Evolutionary conservation across 2,329 filamentous ascomycete genomes (phyloP).

Genomic region (Alternaria sp.): DNA sequence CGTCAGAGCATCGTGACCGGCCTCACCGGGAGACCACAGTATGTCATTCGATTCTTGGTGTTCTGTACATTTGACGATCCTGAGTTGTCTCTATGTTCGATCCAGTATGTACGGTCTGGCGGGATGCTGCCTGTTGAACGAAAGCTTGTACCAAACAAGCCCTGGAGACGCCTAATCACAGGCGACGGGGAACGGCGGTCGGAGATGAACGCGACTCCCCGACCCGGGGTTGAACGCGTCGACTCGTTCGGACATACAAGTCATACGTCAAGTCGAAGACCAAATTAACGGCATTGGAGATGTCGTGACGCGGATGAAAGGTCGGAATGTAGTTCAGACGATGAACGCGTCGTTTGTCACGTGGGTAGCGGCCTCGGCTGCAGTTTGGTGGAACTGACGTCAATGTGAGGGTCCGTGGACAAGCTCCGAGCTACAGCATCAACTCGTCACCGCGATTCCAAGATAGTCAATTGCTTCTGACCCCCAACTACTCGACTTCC

Average conservation of each 20-base stretch:
- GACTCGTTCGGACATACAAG: no score
- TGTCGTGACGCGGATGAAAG: fast-evolving
- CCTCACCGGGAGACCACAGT: not conserved
- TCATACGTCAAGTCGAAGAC: no score
- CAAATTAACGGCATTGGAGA: not conserved
- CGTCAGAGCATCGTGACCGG: not conserved
- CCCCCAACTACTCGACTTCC: not conserved
- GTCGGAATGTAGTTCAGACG: not conserved
- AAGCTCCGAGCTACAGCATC: constrained; percentile 12
- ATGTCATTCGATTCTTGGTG: not conserved
- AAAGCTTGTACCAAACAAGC: not conserved
- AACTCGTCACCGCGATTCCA: constrained; percentile 7
- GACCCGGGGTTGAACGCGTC: not conserved
- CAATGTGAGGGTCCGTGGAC: not conserved
- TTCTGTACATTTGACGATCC: not conserved
- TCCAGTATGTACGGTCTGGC: not conserved
- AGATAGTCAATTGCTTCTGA: constrained; percentile 4
- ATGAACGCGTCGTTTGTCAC: not conserved
- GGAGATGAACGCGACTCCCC: not conserved
- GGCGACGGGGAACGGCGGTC: not conserved
- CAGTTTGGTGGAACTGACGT: not conserved
- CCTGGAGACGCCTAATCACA: not conserved
- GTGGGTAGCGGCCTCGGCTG: not conserved
- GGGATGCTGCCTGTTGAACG: not conserved
- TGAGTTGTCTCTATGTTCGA: not conserved